Percentiles rank a stretch among this genome's conserved stretches.
These are phyloP conservation scores for Nemophila menziesii DNA, from an alignment of 257 asterid species.

Conservation along the genomic window DNA sequence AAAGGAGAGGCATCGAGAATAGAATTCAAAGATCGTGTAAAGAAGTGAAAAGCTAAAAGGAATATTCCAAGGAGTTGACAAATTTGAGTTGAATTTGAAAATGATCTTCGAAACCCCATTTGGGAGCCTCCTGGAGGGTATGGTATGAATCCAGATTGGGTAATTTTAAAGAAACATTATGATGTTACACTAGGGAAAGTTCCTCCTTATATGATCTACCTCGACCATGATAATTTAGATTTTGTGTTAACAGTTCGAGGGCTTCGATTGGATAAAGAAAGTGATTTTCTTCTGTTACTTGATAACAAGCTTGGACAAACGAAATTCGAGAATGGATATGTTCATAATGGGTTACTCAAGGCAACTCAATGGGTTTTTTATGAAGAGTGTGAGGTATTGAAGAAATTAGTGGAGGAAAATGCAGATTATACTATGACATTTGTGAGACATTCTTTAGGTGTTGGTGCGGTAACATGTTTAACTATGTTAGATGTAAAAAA, in stretches of 20 bases:
- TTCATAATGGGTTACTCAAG: slow-evolving; percentile 79
- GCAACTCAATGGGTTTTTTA: slow-evolving; percentile 78
- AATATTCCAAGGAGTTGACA: no score
- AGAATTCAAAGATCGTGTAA: no score
- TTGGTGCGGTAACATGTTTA: slow-evolving; percentile 77
- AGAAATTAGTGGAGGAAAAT: slow-evolving; percentile 41
- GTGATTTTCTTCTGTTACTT: slow-evolving; percentile 60
- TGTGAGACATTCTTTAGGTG: slow-evolving; percentile 91
- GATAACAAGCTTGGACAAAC: slow-evolving; percentile 92
- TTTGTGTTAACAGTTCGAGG: slow-evolving; percentile 75
- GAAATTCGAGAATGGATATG: slow-evolving; percentile 82
- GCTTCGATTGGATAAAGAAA: slow-evolving; percentile 66
- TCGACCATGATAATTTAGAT: slow-evolving; percentile 64
- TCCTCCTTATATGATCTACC: slow-evolving; percentile 75
- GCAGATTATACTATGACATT: slow-evolving; percentile 64
- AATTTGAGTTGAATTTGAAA: slow-evolving; percentile 63
- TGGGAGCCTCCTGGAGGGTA: slow-evolving; percentile 87
- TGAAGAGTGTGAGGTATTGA: slow-evolving; percentile 45
- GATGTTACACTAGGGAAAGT: slow-evolving; percentile 47
- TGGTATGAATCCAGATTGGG: slow-evolving; percentile 65
- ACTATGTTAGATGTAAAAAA: slow-evolving; percentile 73
- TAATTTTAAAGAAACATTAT: slow-evolving; percentile 43
- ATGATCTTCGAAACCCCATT: slow-evolving; percentile 59
- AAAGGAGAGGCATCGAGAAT: no score
- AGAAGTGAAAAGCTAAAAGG: no score